Percentiles rank a stretch among this genome's conserved stretches.
Conservation (phyloP, 257 asterid species). For the Jacaranda mimosifolia region DNA sequence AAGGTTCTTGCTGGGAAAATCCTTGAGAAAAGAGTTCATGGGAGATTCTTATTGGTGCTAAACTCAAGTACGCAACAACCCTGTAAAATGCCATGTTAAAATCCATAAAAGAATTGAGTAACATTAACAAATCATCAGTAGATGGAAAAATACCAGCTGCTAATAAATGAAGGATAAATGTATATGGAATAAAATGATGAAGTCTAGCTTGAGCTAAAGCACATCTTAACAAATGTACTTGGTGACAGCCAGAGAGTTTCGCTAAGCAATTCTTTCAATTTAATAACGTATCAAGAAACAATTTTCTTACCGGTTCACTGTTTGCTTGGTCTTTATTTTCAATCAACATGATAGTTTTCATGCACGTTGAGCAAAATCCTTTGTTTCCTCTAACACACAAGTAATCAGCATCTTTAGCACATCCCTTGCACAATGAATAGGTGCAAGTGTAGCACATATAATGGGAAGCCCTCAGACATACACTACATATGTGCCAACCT, state of each 20-base stretch:
- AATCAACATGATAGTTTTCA: slow-evolving; percentile 85
- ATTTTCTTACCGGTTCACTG: slow-evolving; percentile 69
- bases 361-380: slow-evolving; percentile 94
- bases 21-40: no score
- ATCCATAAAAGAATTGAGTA: no score
- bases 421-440: slow-evolving; percentile 92
- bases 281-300: slow-evolving; percentile 29
- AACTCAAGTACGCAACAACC: no score
- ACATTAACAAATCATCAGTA: no score
- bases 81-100: no score
- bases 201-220: no score
- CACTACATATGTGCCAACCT: slow-evolving; percentile 99
- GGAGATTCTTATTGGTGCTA: no score
- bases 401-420: slow-evolving; percentile 75
- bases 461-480: slow-evolving; percentile 76
- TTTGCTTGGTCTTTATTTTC: slow-evolving; percentile 82
- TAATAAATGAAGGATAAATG: no score
- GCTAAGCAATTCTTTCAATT: slow-evolving; percentile 5
- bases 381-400: slow-evolving; percentile 76
- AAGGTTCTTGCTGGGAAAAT: no score
- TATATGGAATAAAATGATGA: no score
- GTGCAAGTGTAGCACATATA: slow-evolving; percentile 94
- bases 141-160: no score
- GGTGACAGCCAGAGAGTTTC: slow-evolving; percentile 1
- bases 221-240: no score